phyloP scores from a whole-genome alignment of 2,329 filamentous ascomycete species.

The Epichloe sibirici region DNA sequence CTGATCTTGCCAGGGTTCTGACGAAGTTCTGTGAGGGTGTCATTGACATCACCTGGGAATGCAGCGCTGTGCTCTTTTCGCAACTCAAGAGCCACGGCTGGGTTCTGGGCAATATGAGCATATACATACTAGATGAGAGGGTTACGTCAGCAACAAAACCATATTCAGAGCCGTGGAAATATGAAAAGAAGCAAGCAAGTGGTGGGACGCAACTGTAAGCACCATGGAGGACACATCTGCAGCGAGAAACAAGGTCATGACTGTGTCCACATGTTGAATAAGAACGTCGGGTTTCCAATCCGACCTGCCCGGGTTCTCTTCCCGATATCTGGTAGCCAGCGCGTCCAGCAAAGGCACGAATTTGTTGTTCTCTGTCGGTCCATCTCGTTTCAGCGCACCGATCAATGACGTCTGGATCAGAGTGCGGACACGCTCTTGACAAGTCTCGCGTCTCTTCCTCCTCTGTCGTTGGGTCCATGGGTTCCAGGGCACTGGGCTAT shows the following conservation, averaged over 20 bases:
- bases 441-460: not conserved
- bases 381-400: not conserved
- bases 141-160: not conserved
- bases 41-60: not conserved
- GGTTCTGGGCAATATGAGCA: not conserved
- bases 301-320: not conserved
- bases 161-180: not conserved
- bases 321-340: not conserved
- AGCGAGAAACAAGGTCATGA: conserved; percentile 1
- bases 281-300: not conserved
- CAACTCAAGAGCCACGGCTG: conserved; percentile 1
- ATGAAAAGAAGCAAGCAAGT: not conserved
- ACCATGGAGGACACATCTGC: conserved; percentile 3
- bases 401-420: not conserved
- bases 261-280: conserved; percentile 1
- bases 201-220: conserved; percentile 1
- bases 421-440: not conserved
- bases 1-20: not conserved
- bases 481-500: not conserved
- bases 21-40: not conserved
- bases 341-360: conserved; percentile 1
- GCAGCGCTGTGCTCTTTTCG: not conserved
- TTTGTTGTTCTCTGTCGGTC: not conserved
- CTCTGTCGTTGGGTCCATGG: not conserved
- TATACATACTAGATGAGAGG: not conserved